Conservation (phyloP, 2,329 filamentous ascomycete species). For the Boeremia exigua region DNA sequence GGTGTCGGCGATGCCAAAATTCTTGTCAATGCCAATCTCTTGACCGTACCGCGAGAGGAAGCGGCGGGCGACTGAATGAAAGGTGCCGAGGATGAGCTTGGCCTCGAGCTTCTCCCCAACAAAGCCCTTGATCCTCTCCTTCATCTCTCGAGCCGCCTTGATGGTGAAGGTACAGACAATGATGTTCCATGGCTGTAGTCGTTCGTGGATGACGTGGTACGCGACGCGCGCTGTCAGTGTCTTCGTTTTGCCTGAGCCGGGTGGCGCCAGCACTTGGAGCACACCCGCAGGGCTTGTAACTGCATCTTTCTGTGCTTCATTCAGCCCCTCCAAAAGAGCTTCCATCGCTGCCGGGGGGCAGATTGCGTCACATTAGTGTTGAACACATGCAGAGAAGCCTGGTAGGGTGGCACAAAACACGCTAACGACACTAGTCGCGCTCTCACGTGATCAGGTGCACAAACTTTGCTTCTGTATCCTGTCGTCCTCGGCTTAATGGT, state of each 20-base stretch:
- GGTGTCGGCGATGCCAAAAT: slow-evolving; percentile 90
- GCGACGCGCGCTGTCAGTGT: slow-evolving; percentile 92
- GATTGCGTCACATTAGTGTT: slow-evolving; percentile 18
- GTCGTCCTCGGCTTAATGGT: no score
- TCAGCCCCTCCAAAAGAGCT: slow-evolving; percentile 65
- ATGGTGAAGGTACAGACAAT: slow-evolving; percentile 97
- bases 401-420: slow-evolving; percentile 2
- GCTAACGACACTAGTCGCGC: slow-evolving; percentile 4
- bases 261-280: slow-evolving; percentile 67
- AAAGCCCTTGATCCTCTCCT: slow-evolving; percentile 79
- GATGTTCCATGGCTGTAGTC: slow-evolving; percentile 81
- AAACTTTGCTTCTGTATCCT: not conserved
- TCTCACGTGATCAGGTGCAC: not conserved
- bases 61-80: slow-evolving; percentile 88
- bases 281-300: slow-evolving; percentile 67
- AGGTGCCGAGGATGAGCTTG: slow-evolving; percentile 86
- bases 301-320: slow-evolving; percentile 67
- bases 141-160: slow-evolving; percentile 94
- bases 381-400: not conserved
- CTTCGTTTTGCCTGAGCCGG: slow-evolving; percentile 87
- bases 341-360: slow-evolving; percentile 52
- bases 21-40: slow-evolving; percentile 78
- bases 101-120: slow-evolving; percentile 78
- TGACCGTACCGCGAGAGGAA: slow-evolving; percentile 86
- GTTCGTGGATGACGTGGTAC: slow-evolving; percentile 77